phyloP scores from a whole-genome alignment of 192 early-diverging fungal species.

The Phycomyces blakesleeanus region DNA sequence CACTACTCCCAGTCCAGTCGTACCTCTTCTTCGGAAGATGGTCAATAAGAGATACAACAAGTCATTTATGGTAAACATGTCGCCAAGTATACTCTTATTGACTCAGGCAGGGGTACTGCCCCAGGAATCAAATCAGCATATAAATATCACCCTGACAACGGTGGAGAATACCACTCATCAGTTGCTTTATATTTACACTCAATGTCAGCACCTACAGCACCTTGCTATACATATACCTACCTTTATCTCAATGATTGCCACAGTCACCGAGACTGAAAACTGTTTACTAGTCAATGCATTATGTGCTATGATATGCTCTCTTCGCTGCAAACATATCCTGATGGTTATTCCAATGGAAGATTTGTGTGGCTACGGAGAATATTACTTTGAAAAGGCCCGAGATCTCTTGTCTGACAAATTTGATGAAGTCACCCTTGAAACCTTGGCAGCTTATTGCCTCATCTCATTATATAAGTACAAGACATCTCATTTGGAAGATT shows the following conservation, averaged over 20 bases:
- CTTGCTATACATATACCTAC: constrained; percentile 14
- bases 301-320: constrained; percentile 13
- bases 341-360: not conserved
- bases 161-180: constrained; percentile 5
- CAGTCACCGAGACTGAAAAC: not conserved
- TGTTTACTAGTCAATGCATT: constrained; percentile 1
- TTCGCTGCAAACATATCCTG: constrained; percentile 11
- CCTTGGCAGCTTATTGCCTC: constrained; percentile 4
- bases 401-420: constrained; percentile 10
- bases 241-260: constrained; percentile 1
- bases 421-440: constrained; percentile 8
- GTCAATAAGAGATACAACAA: constrained; percentile 13
- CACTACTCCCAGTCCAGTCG: not conserved
- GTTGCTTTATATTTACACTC: not conserved
- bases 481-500: not conserved
- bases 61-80: not conserved
- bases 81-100: not conserved
- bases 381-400: constrained; percentile 9
- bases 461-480: not conserved
- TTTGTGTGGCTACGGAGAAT: constrained; percentile 8
- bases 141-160: not conserved
- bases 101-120: not conserved
- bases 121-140: not conserved
- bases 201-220: constrained; percentile 14
- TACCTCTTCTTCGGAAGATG: constrained; percentile 1